Percentiles rank a stretch among this genome's conserved stretches.
Evolutionary conservation across 176 grass and related monocot species (phyloP).

Genomic region (Saccharum officinarum): DNA sequence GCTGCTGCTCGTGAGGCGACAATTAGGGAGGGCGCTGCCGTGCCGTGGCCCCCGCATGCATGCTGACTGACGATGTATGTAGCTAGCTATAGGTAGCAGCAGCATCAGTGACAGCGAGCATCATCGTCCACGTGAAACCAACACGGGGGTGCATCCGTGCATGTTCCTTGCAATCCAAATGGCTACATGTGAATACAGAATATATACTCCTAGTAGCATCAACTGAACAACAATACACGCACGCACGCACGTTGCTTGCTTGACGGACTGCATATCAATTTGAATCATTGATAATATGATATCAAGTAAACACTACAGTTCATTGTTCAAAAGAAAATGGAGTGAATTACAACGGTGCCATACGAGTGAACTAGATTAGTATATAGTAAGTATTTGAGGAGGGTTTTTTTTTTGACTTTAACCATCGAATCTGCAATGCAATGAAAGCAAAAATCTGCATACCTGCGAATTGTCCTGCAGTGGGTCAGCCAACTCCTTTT

Average conservation of each 20-base stretch:
- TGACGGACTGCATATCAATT: neutral
- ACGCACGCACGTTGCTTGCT: neutral
- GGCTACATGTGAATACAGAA: neutral
- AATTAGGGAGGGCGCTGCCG: conserved; percentile 20
- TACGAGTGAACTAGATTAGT: neutral
- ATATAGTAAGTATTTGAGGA: neutral
- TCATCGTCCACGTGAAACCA: neutral
- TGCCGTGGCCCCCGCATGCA: neutral
- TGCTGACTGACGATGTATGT: neutral
- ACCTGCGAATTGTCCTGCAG: conserved; percentile 5
- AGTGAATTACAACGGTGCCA: neutral
- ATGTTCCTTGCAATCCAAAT: neutral
- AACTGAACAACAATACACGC: neutral
- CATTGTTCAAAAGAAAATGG: neutral
- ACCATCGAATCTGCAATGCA: neutral
- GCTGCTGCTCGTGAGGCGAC: conserved; percentile 49
- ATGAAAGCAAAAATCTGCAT: neutral
- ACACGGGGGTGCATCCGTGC: neutral
- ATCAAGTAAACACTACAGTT: neutral
- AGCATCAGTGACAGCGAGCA: neutral
- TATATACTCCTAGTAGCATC: neutral
- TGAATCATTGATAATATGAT: too few species aligned
- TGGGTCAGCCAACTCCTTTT: neutral
- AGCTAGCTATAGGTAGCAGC: neutral
- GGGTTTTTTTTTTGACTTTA: neutral